A percentile compares a stretch with the other conserved stretches of the same genome.
phyloP scores from a whole-genome alignment of 768 basidiomycete species.

The Rhodotorula babjevae region DNA sequence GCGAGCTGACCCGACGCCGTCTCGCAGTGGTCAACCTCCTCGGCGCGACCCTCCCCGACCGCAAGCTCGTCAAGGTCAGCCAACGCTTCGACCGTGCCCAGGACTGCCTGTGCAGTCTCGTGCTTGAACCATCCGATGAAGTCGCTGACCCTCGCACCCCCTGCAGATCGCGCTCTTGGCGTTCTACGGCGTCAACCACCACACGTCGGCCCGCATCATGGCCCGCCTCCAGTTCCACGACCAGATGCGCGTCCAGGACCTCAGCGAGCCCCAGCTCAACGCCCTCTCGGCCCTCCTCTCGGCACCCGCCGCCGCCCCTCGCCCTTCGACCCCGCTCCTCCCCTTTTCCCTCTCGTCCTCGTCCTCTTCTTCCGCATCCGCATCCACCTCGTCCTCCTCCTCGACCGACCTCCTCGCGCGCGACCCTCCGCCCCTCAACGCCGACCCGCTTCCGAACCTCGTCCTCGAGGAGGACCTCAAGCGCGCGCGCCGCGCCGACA shows the following conservation, averaged over 20 bases:
- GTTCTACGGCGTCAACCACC: conserved; percentile 81
- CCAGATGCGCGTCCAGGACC: conserved; percentile 68
- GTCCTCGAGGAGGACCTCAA: conserved; percentile 83
- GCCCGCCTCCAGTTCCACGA: conserved; percentile 90
- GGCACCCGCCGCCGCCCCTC: conserved; percentile 70
- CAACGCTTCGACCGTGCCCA: neutral
- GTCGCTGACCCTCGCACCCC: neutral
- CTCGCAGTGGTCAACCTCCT: conserved; percentile 57
- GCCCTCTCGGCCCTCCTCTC: conserved; percentile 90
- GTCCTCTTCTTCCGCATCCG: conserved; percentile 50
- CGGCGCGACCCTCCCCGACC: conserved; percentile 74
- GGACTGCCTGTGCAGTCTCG: too few species aligned
- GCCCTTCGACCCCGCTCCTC: conserved; percentile 51
- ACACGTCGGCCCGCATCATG: conserved; percentile 72
- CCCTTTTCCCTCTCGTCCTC: conserved; percentile 47
- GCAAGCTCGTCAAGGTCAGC: conserved; percentile 68
- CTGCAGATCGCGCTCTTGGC: conserved; percentile 76
- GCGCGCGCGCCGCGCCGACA: conserved; percentile 78
- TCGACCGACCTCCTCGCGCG: conserved; percentile 39
- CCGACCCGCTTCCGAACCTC: conserved; percentile 66
- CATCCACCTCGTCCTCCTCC: conserved; percentile 39
- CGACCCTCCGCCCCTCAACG: conserved; percentile 6
- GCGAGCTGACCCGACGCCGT: neutral
- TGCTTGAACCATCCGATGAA: too few species aligned
- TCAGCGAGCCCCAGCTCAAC: conserved; percentile 82